phyloP scores from a whole-genome alignment of 2,329 filamentous ascomycete species.

The Cercospora beticola region DNA sequence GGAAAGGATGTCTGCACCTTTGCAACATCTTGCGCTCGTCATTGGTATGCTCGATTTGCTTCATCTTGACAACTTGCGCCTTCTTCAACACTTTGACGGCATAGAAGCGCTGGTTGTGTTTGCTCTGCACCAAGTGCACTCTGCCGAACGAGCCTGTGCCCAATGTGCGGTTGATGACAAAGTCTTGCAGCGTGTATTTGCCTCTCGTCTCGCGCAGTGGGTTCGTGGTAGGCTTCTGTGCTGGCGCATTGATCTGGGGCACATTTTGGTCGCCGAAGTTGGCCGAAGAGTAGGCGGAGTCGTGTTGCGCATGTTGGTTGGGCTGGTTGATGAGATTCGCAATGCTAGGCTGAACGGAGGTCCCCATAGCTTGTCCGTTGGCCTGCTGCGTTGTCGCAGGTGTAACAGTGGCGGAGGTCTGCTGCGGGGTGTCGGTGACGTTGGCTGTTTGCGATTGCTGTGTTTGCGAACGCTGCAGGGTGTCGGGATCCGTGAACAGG shows the following conservation, averaged over 20 bases:
- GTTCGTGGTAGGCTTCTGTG: slow-evolving; percentile 36
- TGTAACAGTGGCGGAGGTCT: slow-evolving; percentile 26
- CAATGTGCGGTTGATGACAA: slow-evolving; percentile 83
- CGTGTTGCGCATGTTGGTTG: slow-evolving; percentile 38
- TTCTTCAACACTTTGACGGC: slow-evolving; percentile 99
- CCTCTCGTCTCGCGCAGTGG: slow-evolving; percentile 77
- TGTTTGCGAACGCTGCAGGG: slow-evolving; percentile 30
- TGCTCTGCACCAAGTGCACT: slow-evolving; percentile 94
- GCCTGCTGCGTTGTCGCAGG: slow-evolving; percentile 13
- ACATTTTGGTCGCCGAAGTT: slow-evolving; percentile 42
- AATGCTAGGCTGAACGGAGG: slow-evolving; percentile 74
- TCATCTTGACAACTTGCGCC: slow-evolving; percentile 98
- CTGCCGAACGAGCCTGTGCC: slow-evolving; percentile 96
- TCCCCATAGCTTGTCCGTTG: slow-evolving; percentile 23
- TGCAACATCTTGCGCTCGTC: slow-evolving; percentile 95
- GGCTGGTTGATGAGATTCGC: slow-evolving; percentile 76
- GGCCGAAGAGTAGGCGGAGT: slow-evolving; percentile 35
- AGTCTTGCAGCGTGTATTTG: slow-evolving; percentile 92
- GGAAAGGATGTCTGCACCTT: slow-evolving; percentile 94
- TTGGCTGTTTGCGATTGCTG: slow-evolving; percentile 23
- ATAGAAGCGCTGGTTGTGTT: slow-evolving; percentile 97
- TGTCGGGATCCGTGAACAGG: slow-evolving; percentile 33
- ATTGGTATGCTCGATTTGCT: slow-evolving; percentile 99
- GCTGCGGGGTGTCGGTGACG: slow-evolving; percentile 35
- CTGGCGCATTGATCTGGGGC: slow-evolving; percentile 37